Evolutionary conservation across 805 yeast species (phyloP).

Genomic region (Suhomyces sp.): DNA sequence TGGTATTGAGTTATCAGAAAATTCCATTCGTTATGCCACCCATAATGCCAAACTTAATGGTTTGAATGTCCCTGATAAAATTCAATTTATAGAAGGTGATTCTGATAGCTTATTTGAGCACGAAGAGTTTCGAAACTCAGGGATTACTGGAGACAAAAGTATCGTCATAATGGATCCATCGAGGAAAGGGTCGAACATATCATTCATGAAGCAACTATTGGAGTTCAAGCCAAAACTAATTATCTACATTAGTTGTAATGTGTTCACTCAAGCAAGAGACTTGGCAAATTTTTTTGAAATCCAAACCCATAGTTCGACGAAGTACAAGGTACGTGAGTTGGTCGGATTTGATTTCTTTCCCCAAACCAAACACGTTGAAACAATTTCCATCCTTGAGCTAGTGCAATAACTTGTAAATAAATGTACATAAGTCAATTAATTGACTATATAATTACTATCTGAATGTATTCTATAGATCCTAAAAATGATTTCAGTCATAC

Average conservation of each 20-base stretch:
- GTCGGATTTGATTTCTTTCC: constrained; percentile 51
- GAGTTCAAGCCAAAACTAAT: constrained; percentile 38
- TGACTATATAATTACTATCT: background rate
- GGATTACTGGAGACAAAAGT: constrained; percentile 31
- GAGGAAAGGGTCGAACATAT: constrained; percentile 38
- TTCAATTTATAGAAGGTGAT: constrained; percentile 36
- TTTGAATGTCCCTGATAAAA: constrained; percentile 23
- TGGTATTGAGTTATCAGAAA: constrained; percentile 41
- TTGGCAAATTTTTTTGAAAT: constrained; percentile 28
- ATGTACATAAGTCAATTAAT: background rate
- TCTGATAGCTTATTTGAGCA: constrained; percentile 37
- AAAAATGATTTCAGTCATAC: background rate
- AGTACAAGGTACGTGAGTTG: constrained; percentile 21
- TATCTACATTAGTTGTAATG: constrained; percentile 46
- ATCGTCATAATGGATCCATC: constrained; percentile 47
- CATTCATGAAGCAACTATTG: constrained; percentile 36
- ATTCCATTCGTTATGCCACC: constrained; percentile 34
- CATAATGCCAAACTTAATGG: constrained; percentile 42
- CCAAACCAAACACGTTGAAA: constrained; percentile 59
- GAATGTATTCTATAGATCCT: too few relatives aligned
- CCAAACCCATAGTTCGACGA: constrained; percentile 11
- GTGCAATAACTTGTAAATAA: constrained; percentile 6
- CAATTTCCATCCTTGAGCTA: constrained; percentile 47
- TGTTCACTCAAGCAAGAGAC: constrained; percentile 47
- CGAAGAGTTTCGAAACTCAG: constrained; percentile 21